phyloP scores from a whole-genome alignment of 306 rosid genomes.

The Citrullus colocynthis region DNA sequence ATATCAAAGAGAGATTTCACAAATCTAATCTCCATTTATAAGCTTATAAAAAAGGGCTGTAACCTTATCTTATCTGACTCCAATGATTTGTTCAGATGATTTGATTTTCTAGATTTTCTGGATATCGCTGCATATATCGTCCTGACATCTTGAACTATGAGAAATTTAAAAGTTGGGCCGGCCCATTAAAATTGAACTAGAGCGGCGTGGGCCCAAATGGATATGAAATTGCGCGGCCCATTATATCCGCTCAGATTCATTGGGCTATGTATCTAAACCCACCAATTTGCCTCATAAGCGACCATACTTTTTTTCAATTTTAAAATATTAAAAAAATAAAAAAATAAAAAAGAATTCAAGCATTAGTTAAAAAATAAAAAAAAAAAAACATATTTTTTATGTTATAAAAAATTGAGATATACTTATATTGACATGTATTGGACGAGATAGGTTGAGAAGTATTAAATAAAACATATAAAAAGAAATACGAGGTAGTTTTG shows the following conservation, averaged over 20 bases:
- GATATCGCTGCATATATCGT: too few species aligned
- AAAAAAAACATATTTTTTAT: too few species aligned
- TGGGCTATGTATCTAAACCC: neutral
- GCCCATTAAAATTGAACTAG: neutral
- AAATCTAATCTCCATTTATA: too few species aligned
- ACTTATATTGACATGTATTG: too few species aligned
- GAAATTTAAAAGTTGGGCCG: neutral
- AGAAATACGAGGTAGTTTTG: neutral
- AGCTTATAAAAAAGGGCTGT: too few species aligned
- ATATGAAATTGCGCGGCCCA: neutral
- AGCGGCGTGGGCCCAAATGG: neutral
- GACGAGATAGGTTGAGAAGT: neutral
- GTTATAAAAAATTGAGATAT: too few species aligned
- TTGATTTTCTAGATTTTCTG: too few species aligned
- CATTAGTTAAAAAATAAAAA: too few species aligned
- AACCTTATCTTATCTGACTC: too few species aligned
- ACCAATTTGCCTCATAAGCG: neutral
- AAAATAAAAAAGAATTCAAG: too few species aligned
- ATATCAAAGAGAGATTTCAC: too few species aligned
- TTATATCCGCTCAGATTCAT: neutral
- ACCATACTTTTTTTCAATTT: neutral
- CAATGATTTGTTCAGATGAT: too few species aligned
- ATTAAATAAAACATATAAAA: neutral
- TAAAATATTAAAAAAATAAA: neutral
- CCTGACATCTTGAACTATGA: neutral